phyloP scores from a whole-genome alignment of 768 basidiomycete genomes.

The Tulasnella sp. region DNA sequence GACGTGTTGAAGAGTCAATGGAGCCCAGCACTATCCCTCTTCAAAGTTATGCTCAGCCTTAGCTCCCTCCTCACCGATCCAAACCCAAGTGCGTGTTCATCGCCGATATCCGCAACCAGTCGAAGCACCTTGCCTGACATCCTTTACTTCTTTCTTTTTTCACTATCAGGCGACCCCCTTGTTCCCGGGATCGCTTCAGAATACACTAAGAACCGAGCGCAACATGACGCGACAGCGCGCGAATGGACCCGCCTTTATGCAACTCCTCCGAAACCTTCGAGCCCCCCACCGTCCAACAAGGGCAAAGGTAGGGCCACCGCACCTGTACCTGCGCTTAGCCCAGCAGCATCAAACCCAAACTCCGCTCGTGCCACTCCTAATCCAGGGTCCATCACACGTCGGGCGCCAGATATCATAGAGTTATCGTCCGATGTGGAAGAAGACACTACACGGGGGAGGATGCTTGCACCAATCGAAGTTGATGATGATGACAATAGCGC shows the following conservation, averaged over 20 bases:
- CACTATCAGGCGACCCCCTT: constrained; percentile 21
- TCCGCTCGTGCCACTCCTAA: background rate
- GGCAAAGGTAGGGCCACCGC: constrained; percentile 9
- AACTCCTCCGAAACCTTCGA: constrained; percentile 30
- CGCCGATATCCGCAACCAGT: background rate
- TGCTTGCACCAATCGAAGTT: background rate
- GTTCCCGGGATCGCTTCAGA: constrained; percentile 66
- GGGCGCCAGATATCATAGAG: background rate
- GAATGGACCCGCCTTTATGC: constrained; percentile 71
- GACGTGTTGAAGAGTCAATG: constrained; percentile 90
- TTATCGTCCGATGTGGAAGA: background rate
- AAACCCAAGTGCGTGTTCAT: constrained; percentile 62
- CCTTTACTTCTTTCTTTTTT: no score
- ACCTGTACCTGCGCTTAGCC: background rate
- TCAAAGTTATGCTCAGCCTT: constrained; percentile 89
- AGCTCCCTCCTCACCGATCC: constrained; percentile 90
- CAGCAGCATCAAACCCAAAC: background rate
- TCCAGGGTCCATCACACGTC: background rate
- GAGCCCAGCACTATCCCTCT: constrained; percentile 88
- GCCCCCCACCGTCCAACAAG: background rate
- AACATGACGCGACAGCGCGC: constrained; percentile 67
- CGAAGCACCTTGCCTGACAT: constrained; percentile 47
- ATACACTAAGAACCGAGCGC: constrained; percentile 50
- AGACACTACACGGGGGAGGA: background rate
- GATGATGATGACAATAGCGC: constrained; percentile 6